Evolutionary conservation across 192 early-diverging fungal species (phyloP).

Genomic region (Coemansia sp.): DNA sequence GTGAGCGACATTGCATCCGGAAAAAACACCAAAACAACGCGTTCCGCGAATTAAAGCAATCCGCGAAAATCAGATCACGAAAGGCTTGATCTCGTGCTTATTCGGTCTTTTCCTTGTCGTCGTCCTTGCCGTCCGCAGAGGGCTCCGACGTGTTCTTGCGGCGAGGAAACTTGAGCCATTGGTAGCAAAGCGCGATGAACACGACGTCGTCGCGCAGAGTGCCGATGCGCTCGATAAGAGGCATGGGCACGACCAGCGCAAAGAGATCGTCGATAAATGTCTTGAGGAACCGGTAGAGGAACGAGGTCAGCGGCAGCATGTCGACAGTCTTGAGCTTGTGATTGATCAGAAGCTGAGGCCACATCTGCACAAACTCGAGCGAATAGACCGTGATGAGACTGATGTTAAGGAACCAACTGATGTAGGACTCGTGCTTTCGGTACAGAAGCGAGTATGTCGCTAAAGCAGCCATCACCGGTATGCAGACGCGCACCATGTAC

Average conservation of each 20-base stretch:
- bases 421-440: slow-evolving; percentile 49
- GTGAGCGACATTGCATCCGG: neutral
- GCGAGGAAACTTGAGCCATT: slow-evolving; percentile 53
- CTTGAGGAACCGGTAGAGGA: slow-evolving; percentile 56
- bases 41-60: neutral
- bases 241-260: slow-evolving; percentile 63
- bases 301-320: slow-evolving; percentile 58
- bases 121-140: neutral
- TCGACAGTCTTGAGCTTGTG: slow-evolving; percentile 59
- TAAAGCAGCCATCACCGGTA: slow-evolving; percentile 53
- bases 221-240: slow-evolving; percentile 57
- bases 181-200: slow-evolving; percentile 57
- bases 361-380: slow-evolving; percentile 61
- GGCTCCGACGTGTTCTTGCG: slow-evolving; percentile 14
- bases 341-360: slow-evolving; percentile 62
- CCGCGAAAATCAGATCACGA: neutral
- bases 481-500: slow-evolving; percentile 52
- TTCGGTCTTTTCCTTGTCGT: slow-evolving; percentile 14
- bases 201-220: slow-evolving; percentile 59
- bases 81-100: neutral
- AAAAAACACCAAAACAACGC: slow-evolving; percentile 11
- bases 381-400: slow-evolving; percentile 57
- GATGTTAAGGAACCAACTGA: slow-evolving; percentile 56
- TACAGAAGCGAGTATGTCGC: slow-evolving; percentile 55
- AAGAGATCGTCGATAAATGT: slow-evolving; percentile 64